Evolutionary conservation across 345 rosid species (phyloP).

Genomic region (Clarkia xantiana): DNA sequence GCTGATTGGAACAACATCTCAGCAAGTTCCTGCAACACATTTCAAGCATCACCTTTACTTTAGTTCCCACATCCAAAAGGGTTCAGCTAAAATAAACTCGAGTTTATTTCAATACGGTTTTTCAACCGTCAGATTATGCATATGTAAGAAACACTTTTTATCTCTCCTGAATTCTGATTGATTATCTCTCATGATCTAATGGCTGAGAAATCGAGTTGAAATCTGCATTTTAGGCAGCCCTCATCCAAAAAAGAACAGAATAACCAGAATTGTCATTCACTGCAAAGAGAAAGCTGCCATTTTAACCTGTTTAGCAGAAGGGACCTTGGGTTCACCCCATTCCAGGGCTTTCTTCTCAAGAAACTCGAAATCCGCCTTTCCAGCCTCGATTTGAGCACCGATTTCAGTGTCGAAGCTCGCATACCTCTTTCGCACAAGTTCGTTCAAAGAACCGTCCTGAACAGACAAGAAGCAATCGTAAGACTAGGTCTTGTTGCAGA

Average conservation of each 20-base stretch:
- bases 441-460: conserved; percentile 57
- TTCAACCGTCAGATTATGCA: background rate
- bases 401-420: conserved; percentile 58
- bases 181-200: no score
- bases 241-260: background rate
- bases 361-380: conserved; percentile 65
- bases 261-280: background rate
- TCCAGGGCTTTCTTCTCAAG: conserved; percentile 11
- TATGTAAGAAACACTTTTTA: no score
- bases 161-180: no score
- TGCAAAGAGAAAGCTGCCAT: no score
- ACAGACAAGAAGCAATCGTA: background rate
- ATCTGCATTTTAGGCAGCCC: background rate
- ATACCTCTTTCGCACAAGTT: conserved; percentile 59
- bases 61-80: background rate
- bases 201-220: background rate
- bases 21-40: conserved; percentile 1
- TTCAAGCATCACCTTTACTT: background rate
- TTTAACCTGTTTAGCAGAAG: conserved; percentile 3
- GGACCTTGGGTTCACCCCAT: conserved; percentile 2
- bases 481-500: background rate
- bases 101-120: background rate
- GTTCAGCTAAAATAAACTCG: background rate
- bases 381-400: conserved; percentile 65
- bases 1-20: conserved; percentile 1